These are phyloP conservation scores for Falciphora oryzae DNA, from an alignment of 2,329 filamentous ascomycete species.

Conservation along the genomic window DNA sequence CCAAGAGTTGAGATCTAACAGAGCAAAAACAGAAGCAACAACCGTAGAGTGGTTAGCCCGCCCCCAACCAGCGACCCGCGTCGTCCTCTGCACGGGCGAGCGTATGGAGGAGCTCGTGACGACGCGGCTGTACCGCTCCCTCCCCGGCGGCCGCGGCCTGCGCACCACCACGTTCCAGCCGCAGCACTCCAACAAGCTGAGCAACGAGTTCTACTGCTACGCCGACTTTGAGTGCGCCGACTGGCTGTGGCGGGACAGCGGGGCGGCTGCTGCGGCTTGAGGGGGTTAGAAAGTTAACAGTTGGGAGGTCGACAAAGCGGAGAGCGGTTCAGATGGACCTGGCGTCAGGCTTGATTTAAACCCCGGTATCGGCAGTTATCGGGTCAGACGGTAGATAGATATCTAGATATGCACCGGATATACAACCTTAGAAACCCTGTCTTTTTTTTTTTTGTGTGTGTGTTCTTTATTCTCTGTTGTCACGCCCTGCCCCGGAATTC, in stretches of 20 bases:
- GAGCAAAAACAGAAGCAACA: constrained; percentile 53
- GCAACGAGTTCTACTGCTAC: constrained; percentile 78
- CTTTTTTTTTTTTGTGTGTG: background rate
- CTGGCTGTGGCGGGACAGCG: constrained; percentile 35
- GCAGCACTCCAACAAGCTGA: constrained; percentile 64
- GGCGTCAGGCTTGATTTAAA: background rate
- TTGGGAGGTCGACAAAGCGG: no score
- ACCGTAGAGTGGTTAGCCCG: constrained; percentile 70
- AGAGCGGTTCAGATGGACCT: no score
- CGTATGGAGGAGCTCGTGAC: constrained; percentile 60
- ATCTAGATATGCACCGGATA: background rate
- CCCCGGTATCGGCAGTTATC: no score
- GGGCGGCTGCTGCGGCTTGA: background rate
- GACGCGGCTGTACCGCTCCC: constrained; percentile 58
- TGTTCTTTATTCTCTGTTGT: background rate
- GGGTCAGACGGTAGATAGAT: background rate
- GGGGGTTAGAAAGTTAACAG: no score
- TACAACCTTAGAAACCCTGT: background rate
- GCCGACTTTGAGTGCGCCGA: constrained; percentile 64
- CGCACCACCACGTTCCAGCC: constrained; percentile 63
- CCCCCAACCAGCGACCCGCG: constrained; percentile 18
- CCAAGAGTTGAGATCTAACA: constrained; percentile 3
- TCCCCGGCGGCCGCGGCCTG: constrained; percentile 37
- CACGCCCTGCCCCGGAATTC: no score
- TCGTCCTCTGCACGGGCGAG: constrained; percentile 74